Base-by-base conservation (phyloP, 2,329 filamentous ascomycete genomes). In the Aureobasidium sp. region DNA sequence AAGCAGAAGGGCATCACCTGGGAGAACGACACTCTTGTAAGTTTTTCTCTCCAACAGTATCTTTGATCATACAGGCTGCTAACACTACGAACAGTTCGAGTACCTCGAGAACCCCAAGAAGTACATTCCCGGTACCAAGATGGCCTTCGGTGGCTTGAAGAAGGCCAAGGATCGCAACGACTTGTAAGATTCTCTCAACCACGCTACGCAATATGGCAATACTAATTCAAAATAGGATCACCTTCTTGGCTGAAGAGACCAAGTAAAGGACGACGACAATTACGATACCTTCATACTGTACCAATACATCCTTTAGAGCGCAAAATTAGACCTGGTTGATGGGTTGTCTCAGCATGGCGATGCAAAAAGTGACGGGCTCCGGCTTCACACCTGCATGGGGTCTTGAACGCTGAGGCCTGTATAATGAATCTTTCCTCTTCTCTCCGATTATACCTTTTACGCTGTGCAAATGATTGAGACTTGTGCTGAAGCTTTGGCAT, bases 61-160 rank as follows among this genome's bases (percentile, higher is more conserved):
- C n/a, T n/a, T n/a, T n/a, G n/a, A n/a, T n/a, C n/a, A n/a, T n/a
- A n/a, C 25, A 34, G 9, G 11, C 11, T 7, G 29, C 61, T 64
- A 42, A 65, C 42, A 39, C 29, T 6, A 5, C 12, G 31, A 34
- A 20, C 71, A 92, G 90, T 97, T 96, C 81, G 85, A 87, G 70
- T 99, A 99, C 87, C 92, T 99, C 74, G 94, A 99, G 87, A 97
- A 97, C 89, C 94, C 94, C 82, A 99, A 99, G 89, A 97, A 97
- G 86, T 99, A 92, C 87, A 97, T 99, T 69, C 94, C 94, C 71
- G 94, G 94, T 72, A 99, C 94, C 83, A 99, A 97, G 91, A 99
- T 99, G 94, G 94, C 94, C 73, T 99, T 97, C 77, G 94, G 94
- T 82, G 94, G 94, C 79, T 86, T 99, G 76, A 99, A 99, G 92